Evolutionary conservation across 1,139 yeast species (phyloP).

Genomic region (Yamadazyma atmosphaerica): DNA sequence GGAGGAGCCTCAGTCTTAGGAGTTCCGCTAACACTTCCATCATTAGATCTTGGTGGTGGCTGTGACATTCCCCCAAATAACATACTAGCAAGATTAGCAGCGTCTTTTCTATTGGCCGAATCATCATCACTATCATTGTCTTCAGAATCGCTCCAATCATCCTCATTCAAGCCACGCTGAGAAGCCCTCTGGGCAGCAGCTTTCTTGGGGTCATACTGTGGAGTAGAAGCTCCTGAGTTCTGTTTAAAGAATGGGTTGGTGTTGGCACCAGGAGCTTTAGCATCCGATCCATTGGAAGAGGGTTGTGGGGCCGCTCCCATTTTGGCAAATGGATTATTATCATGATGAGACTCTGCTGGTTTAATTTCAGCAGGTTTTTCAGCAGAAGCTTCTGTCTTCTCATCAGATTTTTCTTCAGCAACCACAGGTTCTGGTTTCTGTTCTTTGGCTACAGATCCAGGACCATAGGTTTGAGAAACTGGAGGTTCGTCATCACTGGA

Average conservation of each 20-base stretch:
- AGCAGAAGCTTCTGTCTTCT: conserved; percentile 8
- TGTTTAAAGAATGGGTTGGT: conserved; percentile 54
- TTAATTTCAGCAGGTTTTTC: conserved; percentile 13
- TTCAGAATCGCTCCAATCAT: conserved; percentile 65
- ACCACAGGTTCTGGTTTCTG: conserved; percentile 21
- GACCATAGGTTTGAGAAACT: conserved; percentile 31
- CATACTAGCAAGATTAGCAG: conserved; percentile 62
- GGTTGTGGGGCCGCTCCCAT: conserved; percentile 8
- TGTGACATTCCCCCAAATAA: conserved; percentile 64
- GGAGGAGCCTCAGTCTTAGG: conserved; percentile 8
- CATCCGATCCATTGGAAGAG: no score
- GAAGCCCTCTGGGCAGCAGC: conserved; percentile 65
- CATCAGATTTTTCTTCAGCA: conserved; percentile 5
- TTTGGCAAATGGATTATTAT: conserved; percentile 42
- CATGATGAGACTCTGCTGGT: conserved; percentile 19
- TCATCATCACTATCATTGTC: conserved; percentile 53
- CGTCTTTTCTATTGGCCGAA: conserved; percentile 51
- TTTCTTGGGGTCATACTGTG: conserved; percentile 49
- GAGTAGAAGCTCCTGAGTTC: conserved; percentile 25
- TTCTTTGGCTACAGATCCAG: conserved; percentile 15
- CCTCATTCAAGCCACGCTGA: conserved; percentile 58
- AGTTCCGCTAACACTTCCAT: conserved; percentile 1
- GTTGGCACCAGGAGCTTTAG: conserved; percentile 9
- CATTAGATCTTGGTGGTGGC: conserved; percentile 30
- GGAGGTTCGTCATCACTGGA: conserved; percentile 36